Base-by-base conservation (phyloP, 2,329 filamentous ascomycete genomes). In the Pseudogymnoascus verrucosus region DNA sequence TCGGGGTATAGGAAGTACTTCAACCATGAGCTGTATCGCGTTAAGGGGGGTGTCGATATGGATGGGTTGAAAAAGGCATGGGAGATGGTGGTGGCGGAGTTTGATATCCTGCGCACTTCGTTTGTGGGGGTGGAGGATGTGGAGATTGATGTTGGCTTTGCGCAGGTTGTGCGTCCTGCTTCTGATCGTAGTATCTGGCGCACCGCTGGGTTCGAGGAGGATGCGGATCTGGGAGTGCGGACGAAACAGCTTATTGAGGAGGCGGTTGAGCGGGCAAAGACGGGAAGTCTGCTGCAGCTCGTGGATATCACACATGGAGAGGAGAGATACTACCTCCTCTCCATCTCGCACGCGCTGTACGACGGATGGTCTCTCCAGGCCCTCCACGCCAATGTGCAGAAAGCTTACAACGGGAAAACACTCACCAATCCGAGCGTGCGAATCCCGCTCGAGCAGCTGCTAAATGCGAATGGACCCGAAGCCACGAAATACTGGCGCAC, bases 321-420 rank as follows among this genome's bases (percentile, higher is more conserved):
- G 12, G 71, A 69, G 37, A 69, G 65, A 28, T 84, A 81, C 63
- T 66, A 87, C 1, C 71, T 87, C 4, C 73, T 97, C 1, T 93
- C 91, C 0, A 86, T 96, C 40, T 83, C 92, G 0, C 93, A 97
- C 74, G 91, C 92, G 1, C 79, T 96, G 19, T 97, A 97, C 68
- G 93, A 97, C 71, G 93, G 93, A 0, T 92, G 88, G 84, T 96
- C 92, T 2, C 81, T 97, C 11, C 79, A 80, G 3, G 76, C 96
- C 14, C 75, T 97, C 1, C 91, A 95, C 69, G 78, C 82, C 47
- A 86, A 95, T 69, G 81, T 96, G 0, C 74, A 80, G 14, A 78
- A 75, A n/a, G 85, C 87, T 1, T 96, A 96, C 66, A 59, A 77
- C 4, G 77, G 78, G 4, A 66, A 72, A 0, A 72, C 77, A 10